Evolutionary conservation across 345 rosid species (phyloP).

Genomic region (Mercurialis annua): DNA sequence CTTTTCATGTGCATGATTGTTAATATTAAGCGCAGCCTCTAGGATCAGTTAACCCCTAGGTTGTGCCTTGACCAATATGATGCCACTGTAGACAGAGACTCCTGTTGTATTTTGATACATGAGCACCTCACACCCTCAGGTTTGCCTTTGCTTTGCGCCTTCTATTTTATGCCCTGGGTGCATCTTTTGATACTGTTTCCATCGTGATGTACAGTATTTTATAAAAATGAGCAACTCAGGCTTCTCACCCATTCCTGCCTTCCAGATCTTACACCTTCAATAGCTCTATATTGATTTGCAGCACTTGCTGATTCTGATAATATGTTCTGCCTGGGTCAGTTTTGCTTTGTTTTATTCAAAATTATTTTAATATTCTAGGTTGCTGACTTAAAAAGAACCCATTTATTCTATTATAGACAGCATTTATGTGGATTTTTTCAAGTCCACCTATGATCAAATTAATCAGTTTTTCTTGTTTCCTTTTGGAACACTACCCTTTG

Average conservation of each 20-base stretch:
- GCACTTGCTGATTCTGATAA: not conserved
- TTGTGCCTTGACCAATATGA: not conserved
- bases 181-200: no score
- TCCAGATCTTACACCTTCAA: no score
- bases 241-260: no score
- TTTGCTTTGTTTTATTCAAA: not conserved
- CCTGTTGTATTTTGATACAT: no score
- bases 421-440: not conserved
- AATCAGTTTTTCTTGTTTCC: not conserved
- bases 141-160: no score
- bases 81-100: no score
- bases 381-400: not conserved
- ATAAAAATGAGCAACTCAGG: no score
- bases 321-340: not conserved
- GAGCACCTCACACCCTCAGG: no score
- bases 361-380: not conserved
- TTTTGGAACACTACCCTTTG: not conserved
- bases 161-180: no score
- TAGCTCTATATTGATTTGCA: no score
- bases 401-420: not conserved
- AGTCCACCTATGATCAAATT: not conserved
- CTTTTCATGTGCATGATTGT: not conserved
- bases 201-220: no score
- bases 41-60: not conserved
- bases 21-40: not conserved